Percentiles rank a stretch among this genome's conserved stretches.
phyloP scores from a whole-genome alignment of 345 rosid genomes.

The Gossypioides kirkii region DNA sequence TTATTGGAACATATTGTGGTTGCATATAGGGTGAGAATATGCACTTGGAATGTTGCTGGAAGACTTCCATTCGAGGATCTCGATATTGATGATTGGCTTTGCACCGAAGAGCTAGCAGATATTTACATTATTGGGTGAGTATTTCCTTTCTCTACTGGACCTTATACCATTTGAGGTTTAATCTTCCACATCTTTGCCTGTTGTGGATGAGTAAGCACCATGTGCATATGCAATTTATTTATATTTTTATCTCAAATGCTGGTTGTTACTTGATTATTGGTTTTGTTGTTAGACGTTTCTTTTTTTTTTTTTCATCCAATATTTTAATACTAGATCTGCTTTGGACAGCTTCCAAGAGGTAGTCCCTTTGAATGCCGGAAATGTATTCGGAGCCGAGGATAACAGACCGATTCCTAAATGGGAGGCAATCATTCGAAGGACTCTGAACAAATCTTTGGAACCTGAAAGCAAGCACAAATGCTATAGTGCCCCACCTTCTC shows the following conservation, averaged over 20 bases:
- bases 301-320: not conserved
- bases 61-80: conserved; percentile 67
- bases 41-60: conserved; percentile 99
- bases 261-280: not conserved
- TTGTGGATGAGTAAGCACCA: not conserved
- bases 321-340: not conserved
- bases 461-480: conserved; percentile 54
- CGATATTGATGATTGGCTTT: conserved; percentile 85
- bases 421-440: conserved; percentile 86
- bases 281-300: conserved; percentile 1
- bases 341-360: conserved; percentile 87
- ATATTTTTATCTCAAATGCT: not conserved
- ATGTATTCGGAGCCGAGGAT: conserved; percentile 93
- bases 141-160: not conserved
- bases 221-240: not conserved
- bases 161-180: not conserved
- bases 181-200: not conserved
- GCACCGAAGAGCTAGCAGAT: conserved; percentile 73
- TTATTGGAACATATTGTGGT: conserved; percentile 2
- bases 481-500: conserved; percentile 91
- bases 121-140: conserved; percentile 81
- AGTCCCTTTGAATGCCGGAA: conserved; percentile 93
- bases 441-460: conserved; percentile 63
- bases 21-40: conserved; percentile 59
- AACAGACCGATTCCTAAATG: conserved; percentile 76